phyloP scores from a whole-genome alignment of 2,329 filamentous ascomycete genomes.

The Fusarium sp. region DNA sequence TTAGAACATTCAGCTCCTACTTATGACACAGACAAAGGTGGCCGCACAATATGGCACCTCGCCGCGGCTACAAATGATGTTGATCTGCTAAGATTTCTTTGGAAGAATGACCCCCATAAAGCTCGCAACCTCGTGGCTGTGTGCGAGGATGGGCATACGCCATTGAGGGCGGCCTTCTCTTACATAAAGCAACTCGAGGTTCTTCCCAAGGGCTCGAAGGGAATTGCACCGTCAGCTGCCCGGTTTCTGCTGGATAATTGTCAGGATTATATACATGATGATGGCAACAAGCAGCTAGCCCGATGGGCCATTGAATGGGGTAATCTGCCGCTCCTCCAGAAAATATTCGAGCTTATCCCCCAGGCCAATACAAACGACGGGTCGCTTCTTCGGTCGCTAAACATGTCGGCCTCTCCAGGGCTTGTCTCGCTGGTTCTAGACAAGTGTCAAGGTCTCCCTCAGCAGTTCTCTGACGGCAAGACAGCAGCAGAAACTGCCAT shows the following conservation, averaged over 20 bases:
- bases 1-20: slow-evolving; percentile 48
- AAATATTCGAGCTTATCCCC: slow-evolving; percentile 28
- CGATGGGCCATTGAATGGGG: slow-evolving; percentile 52
- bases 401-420: slow-evolving; percentile 42
- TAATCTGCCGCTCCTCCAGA: slow-evolving; percentile 39
- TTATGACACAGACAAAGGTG: slow-evolving; percentile 50
- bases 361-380: slow-evolving; percentile 29
- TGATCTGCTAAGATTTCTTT: slow-evolving; percentile 51
- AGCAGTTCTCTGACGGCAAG: slow-evolving; percentile 32
- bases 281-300: slow-evolving; percentile 21
- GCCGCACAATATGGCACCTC: slow-evolving; percentile 58
- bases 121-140: slow-evolving; percentile 47
- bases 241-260: slow-evolving; percentile 38
- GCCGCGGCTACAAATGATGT: slow-evolving; percentile 54
- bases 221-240: slow-evolving; percentile 21
- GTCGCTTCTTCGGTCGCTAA: slow-evolving; percentile 48
- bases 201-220: not conserved
- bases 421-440: slow-evolving; percentile 48
- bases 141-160: slow-evolving; percentile 48
- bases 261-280: slow-evolving; percentile 2
- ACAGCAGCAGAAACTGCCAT: slow-evolving; percentile 53
- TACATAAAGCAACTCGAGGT: slow-evolving; percentile 21
- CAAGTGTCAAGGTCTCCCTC: slow-evolving; percentile 31
- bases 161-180: slow-evolving; percentile 53
- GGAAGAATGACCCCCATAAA: slow-evolving; percentile 50